Base-by-base conservation (phyloP, 2,329 filamentous ascomycete species). In the Achaetomium macrosporum region DNA sequence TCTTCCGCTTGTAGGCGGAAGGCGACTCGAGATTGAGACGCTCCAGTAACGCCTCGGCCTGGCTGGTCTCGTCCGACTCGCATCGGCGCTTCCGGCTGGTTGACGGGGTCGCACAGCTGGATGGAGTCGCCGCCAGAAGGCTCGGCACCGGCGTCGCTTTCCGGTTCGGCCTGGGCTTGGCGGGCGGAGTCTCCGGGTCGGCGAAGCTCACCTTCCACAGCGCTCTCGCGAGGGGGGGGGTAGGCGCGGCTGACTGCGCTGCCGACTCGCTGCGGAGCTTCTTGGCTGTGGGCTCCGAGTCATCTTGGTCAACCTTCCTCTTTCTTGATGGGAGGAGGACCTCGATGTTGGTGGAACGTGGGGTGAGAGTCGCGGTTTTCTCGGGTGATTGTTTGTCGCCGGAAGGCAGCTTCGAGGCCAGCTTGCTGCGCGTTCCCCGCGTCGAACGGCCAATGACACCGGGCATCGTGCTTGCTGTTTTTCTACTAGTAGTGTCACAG, bases 1-100 rank as follows among this genome's bases (percentile, higher is more conserved):
- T 66, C 7, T 67, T 64, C 56, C 54, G 63, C 58, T 63, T 64
- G 51, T 29, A 54, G 53, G 51, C 43, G 16, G 70, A 68, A 0
- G 69, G 64, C 0, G 69, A 65, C 30, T 70, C 67, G 16, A 74
- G 63, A 42, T 70, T 68, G 5, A 75, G 66, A 35, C 67, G 69
- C 62, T 73, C 71, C 56, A 75, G 65, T 8, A 74, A 64, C 16
- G 59, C 57, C 47, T 69, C 68, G 16, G 71, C 53, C 4, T 53
- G 45, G 25, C 33, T 51, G 29, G 47, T 48, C 16, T 61, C 55
- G 35, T 59, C 57, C 44, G 54, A 40, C 19, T 61, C 47, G 42
- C 57, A 49, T 2, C 15, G 49, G 40, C 62, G 62, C 47, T 64
- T 64, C 31, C 69, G 65, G 44, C 43, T 25, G 25, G 25, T 7